Percentiles rank a stretch among this genome's conserved stretches.
These are phyloP conservation scores for Geotrichum citri-aurantii DNA, from an alignment of 1,139 yeast genomes.

Conservation along the genomic window DNA sequence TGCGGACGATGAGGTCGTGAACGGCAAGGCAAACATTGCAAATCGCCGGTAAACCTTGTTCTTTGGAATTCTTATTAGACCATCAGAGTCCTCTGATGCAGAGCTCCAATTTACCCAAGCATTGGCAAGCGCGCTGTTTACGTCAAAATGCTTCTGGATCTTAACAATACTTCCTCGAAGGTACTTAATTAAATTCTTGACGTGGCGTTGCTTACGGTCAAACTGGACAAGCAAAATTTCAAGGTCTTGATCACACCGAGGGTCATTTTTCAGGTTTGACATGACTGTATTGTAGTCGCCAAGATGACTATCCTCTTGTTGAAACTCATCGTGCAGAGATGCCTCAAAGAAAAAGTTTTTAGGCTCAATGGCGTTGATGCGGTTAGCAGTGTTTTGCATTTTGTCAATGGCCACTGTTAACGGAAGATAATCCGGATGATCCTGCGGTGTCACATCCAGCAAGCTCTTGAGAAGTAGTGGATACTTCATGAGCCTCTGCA, in stretches of 20 bases:
- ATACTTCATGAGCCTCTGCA: constrained; percentile 40
- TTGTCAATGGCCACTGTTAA: constrained; percentile 28
- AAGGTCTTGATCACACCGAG: constrained; percentile 23
- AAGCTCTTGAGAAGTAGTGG: constrained; percentile 35
- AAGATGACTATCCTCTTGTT: no score
- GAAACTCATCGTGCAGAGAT: no score
- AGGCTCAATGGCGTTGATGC: constrained; percentile 25
- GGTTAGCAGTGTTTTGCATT: constrained; percentile 28
- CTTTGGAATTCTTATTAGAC: constrained; percentile 9
- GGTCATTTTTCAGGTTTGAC: constrained; percentile 19
- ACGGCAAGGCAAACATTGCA: constrained; percentile 26
- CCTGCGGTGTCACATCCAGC: constrained; percentile 27
- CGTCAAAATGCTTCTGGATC: constrained; percentile 26
- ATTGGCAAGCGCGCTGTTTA: constrained; percentile 24
- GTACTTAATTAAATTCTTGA: constrained; percentile 23
- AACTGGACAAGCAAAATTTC: constrained; percentile 22
- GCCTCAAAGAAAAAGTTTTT: no score
- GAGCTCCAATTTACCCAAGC: constrained; percentile 24
- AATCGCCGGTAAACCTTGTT: constrained; percentile 13
- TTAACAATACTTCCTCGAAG: constrained; percentile 21
- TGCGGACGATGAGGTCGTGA: constrained; percentile 24
- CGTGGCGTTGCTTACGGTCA: constrained; percentile 18
- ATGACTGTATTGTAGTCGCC: constrained; percentile 19
- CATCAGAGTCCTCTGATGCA: constrained; percentile 10
- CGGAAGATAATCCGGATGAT: constrained; percentile 32